phyloP scores from a whole-genome alignment of 345 rosid genomes.

The Camelina laxa region DNA sequence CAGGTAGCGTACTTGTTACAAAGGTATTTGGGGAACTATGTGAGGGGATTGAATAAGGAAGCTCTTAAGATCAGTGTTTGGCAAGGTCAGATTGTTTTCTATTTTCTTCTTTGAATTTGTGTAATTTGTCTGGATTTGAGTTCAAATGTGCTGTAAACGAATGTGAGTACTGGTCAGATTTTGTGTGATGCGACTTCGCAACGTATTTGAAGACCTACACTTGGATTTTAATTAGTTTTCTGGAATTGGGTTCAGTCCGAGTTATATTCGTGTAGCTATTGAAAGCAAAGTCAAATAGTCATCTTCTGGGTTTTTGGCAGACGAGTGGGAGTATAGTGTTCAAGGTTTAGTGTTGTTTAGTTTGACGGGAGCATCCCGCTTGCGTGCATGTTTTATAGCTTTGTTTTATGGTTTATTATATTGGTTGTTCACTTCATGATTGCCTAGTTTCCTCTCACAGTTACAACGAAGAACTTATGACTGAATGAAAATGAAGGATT shows the following conservation, averaged over 20 bases:
- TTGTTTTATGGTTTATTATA: slow-evolving; percentile 11
- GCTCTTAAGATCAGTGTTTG: slow-evolving; percentile 98
- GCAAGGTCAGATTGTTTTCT: slow-evolving; percentile 59
- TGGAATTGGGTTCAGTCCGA: not conserved
- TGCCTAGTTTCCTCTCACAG: slow-evolving; percentile 6
- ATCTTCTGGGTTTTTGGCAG: slow-evolving; percentile 12
- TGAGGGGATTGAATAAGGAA: slow-evolving; percentile 85
- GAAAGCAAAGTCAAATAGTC: not conserved
- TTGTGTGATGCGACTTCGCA: not conserved
- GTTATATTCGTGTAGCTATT: slow-evolving; percentile 5
- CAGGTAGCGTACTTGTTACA: slow-evolving; percentile 91
- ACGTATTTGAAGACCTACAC: slow-evolving; percentile 16
- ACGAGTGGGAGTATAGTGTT: slow-evolving; percentile 1
- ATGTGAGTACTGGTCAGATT: slow-evolving; percentile 16
- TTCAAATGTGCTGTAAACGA: slow-evolving; percentile 12
- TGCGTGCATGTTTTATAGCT: slow-evolving; percentile 10
- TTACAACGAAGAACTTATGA: slow-evolving; percentile 23
- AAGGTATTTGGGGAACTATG: slow-evolving; percentile 88
- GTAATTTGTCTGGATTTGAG: not conserved
- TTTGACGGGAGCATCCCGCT: not conserved
- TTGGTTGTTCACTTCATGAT: slow-evolving; percentile 15
- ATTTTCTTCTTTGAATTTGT: not conserved
- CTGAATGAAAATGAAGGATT: not conserved
- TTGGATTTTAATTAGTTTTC: slow-evolving; percentile 1
- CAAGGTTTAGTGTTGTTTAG: slow-evolving; percentile 3